Conservation (phyloP, 805 yeast genomes). For the Saccharomyces mikatae region DNA sequence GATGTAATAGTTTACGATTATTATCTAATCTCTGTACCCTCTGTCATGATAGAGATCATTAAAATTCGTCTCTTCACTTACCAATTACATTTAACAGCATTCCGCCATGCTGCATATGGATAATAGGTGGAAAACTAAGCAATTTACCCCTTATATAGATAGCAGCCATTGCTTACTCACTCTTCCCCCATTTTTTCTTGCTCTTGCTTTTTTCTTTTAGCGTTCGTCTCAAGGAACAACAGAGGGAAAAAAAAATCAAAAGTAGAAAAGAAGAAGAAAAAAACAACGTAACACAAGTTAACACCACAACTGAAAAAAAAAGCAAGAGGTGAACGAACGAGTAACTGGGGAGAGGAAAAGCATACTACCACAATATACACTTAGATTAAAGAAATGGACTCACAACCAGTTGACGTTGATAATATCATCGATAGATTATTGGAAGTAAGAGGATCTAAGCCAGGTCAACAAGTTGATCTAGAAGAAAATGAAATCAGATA, state of each 20-base stretch:
- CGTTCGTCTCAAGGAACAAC: not conserved
- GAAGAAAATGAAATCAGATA: slow-evolving; percentile 91
- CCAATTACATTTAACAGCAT: not conserved
- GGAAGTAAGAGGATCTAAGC: slow-evolving; percentile 97
- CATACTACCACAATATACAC: slow-evolving; percentile 1
- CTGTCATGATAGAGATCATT: not conserved
- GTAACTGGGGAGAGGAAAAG: not conserved
- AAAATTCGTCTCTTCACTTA: not conserved
- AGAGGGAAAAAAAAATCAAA: not conserved
- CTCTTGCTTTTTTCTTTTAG: not conserved
- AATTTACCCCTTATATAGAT: not conserved
- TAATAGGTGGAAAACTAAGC: not conserved
- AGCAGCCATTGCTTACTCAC: not conserved
- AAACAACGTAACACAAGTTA: not conserved
- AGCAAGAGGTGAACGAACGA: not conserved
- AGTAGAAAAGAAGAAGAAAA: slow-evolving; percentile 1
- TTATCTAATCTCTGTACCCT: not conserved
- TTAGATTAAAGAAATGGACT: slow-evolving; percentile 29
- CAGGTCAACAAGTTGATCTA: slow-evolving; percentile 92
- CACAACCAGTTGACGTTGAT: slow-evolving; percentile 86
- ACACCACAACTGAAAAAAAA: slow-evolving; percentile 4
- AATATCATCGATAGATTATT: slow-evolving; percentile 92
- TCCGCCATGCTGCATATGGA: not conserved
- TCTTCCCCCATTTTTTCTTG: not conserved
- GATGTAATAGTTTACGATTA: not conserved